phyloP scores from a whole-genome alignment of 2,329 filamentous ascomycete species.

The Diaporthe sp. region DNA sequence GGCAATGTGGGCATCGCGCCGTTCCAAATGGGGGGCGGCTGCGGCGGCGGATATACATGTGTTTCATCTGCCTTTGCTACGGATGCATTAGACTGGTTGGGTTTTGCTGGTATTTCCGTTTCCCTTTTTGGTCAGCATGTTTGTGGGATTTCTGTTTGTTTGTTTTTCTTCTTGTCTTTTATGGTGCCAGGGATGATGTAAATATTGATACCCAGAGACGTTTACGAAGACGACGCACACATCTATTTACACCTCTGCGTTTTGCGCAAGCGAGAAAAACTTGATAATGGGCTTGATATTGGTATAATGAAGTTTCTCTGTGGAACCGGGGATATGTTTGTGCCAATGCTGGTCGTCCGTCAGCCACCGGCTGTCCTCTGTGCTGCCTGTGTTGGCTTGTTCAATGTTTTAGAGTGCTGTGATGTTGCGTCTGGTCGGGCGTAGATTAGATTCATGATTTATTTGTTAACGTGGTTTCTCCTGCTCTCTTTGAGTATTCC shows the following conservation, averaged over 20 bases:
- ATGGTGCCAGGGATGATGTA: neutral
- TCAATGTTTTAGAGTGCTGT: no score
- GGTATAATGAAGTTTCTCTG: neutral
- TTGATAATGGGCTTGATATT: neutral
- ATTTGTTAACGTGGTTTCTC: no score
- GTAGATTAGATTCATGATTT: no score
- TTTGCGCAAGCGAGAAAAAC: neutral
- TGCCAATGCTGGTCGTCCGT: neutral
- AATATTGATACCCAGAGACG: conserved; percentile 23
- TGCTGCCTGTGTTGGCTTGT: no score
- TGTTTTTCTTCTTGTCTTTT: neutral
- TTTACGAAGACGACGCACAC: neutral
- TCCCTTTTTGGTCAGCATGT: neutral
- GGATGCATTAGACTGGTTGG: neutral
- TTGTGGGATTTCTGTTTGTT: neutral
- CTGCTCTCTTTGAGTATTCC: no score
- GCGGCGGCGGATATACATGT: neutral
- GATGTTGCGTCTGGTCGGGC: no score
- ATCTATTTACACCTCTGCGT: neutral
- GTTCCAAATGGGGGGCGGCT: no score
- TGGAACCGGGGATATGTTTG: neutral
- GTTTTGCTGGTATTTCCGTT: no score
- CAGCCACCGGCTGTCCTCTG: neutral
- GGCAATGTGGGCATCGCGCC: neutral
- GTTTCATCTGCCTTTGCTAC: neutral